phyloP scores from a whole-genome alignment of 2,329 filamentous ascomycete species.

The Talaromyces sp. region DNA sequence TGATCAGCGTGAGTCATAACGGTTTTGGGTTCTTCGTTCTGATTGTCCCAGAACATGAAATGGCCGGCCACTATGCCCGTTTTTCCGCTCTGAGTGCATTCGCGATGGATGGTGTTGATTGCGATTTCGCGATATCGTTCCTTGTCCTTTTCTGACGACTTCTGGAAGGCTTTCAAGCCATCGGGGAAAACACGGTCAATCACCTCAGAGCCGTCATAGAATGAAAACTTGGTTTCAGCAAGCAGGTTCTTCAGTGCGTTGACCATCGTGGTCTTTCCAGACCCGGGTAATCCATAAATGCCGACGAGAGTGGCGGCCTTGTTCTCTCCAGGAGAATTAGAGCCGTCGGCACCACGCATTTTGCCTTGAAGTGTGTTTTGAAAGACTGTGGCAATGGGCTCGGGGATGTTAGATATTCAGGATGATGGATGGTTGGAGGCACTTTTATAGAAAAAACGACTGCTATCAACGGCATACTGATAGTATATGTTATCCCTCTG shows the following conservation, averaged over 20 bases:
- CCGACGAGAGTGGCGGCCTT: slow-evolving; percentile 37
- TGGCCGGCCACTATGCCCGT: slow-evolving; percentile 52
- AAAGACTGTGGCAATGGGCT: neutral
- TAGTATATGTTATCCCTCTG: too few species aligned
- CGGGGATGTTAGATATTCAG: too few species aligned
- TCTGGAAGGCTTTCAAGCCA: slow-evolving; percentile 46
- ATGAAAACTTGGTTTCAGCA: slow-evolving; percentile 32
- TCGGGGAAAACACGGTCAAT: slow-evolving; percentile 42
- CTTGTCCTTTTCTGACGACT: slow-evolving; percentile 33
- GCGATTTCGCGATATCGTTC: slow-evolving; percentile 37
- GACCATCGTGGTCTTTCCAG: slow-evolving; percentile 49
- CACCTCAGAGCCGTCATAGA: slow-evolving; percentile 50
- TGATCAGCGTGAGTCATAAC: slow-evolving; percentile 46
- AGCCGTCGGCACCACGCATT: neutral
- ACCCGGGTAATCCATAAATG: slow-evolving; percentile 52
- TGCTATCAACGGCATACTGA: too few species aligned
- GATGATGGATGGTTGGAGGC: too few species aligned
- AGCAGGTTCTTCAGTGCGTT: slow-evolving; percentile 35
- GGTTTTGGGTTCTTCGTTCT: slow-evolving; percentile 13
- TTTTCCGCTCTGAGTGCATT: slow-evolving; percentile 29
- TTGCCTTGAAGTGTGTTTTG: neutral
- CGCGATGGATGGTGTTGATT: slow-evolving; percentile 40
- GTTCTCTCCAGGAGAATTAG: neutral
- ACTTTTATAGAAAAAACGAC: too few species aligned
- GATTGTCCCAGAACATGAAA: slow-evolving; percentile 51